Evolutionary conservation across 2,329 filamentous ascomycete species (phyloP), one percentile per base, ranked within the genome.

Genomic region (Knoxdaviesia capensis): DNA sequence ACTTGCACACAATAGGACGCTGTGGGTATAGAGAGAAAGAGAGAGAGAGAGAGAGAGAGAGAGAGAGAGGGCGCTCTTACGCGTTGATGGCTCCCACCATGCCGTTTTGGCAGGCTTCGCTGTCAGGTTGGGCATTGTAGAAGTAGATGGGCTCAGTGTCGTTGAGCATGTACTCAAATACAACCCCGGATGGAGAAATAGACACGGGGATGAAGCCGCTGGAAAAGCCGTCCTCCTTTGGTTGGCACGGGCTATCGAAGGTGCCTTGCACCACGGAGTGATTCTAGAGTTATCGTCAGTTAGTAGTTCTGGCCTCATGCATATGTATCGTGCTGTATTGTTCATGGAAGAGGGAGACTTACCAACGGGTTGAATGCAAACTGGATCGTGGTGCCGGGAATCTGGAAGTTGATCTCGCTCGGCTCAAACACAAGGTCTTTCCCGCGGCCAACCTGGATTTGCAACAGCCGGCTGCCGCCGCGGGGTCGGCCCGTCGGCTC

Each of bases 41-140:
- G 11, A 6, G 28, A 29, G 28, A 5, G 10, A 6, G 28, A 34
- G 9, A 32, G 29, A 6, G 31, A 34, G 39, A 34, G 28, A 34
- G 28, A 33, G n/a, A 34, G 29, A 33, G 2, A 36, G 32, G 41
- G n/a, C 8, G 11, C 7, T 34, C 42, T 7, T 41, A 44, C 42
- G 58, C 57, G 48, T 69, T 69, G 47, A 69, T 61, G 36, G 61
- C 58, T 42, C 63, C 61, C 11, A 62, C 58, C 65, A 69, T 69
- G 34, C 65, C 65, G 3, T 50, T 47, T 39, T 60, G 56, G 47
- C 57, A 60, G 44, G 59, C 56, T 3, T 50, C 52, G 30, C 52
- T 52, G 5, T 43, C 48, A 1, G 53, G 52, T 44, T 59, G 57
- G 20, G 52, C 58, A 45, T 58, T 58, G 50, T 60, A 60, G 47